phyloP scores from a whole-genome alignment of 352 stramenopile species.

The Phytophthora multivora region DNA sequence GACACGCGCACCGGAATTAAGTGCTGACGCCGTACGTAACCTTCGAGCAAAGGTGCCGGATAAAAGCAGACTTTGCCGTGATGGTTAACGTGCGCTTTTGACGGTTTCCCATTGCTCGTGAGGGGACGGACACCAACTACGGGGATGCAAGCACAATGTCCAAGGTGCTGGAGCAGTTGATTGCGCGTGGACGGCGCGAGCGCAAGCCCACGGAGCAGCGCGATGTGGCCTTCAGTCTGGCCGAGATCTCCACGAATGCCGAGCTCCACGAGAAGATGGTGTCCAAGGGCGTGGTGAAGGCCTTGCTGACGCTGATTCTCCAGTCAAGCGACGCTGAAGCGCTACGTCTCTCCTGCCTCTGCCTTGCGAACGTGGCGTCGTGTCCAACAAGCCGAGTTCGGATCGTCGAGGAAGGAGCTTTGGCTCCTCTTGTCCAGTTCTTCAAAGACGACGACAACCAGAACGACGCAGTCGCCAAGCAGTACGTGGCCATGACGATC shows the following conservation, averaged over 20 bases:
- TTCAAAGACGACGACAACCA: slow-evolving; percentile 89
- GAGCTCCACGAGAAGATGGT: slow-evolving; percentile 95
- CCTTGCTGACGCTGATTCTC: slow-evolving; percentile 90
- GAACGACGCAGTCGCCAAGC: slow-evolving; percentile 82
- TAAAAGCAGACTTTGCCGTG: no score
- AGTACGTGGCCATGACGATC: slow-evolving; percentile 96
- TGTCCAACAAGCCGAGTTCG: slow-evolving; percentile 82
- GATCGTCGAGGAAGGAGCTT: slow-evolving; percentile 94
- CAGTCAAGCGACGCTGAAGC: slow-evolving; percentile 93
- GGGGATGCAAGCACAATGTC: slow-evolving; percentile 49
- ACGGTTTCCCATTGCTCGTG: slow-evolving; percentile 28
- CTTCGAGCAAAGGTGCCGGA: no score
- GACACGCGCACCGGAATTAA: slow-evolving; percentile 18
- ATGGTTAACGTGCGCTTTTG: not conserved
- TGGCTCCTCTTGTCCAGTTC: slow-evolving; percentile 90
- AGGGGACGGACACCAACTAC: slow-evolving; percentile 20
- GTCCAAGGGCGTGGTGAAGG: slow-evolving; percentile 94
- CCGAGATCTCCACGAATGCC: slow-evolving; percentile 94
- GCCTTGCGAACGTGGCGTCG: slow-evolving; percentile 95
- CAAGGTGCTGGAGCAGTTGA: slow-evolving; percentile 96
- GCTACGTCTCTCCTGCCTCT: slow-evolving; percentile 93
- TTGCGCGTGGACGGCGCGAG: slow-evolving; percentile 95
- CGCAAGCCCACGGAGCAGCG: slow-evolving; percentile 95
- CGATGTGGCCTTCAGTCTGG: slow-evolving; percentile 95
- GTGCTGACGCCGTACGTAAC: no score